Evolutionary conservation across 2,329 filamentous ascomycete species (phyloP).

Genomic region (Neonectria magnoliae): DNA sequence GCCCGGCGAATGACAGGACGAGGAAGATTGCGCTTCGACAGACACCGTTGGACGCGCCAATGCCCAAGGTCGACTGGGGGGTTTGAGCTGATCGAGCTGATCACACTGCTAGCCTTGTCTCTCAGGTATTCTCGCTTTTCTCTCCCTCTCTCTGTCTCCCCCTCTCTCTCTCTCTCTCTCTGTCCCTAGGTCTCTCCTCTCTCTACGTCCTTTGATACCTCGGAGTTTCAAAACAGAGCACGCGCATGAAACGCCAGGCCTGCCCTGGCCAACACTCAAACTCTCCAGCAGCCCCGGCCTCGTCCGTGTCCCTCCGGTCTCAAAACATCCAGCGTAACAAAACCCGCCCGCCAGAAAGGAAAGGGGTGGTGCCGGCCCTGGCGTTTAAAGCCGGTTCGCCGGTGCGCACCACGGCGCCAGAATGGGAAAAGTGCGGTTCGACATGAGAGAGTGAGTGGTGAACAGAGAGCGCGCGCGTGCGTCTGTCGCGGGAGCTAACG

Average conservation of each 20-base stretch:
- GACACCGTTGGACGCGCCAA: conserved; percentile 16
- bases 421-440: background rate
- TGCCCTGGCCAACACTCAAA: too few relatives aligned
- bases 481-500: background rate
- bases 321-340: background rate
- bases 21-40: conserved; percentile 25
- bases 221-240: background rate
- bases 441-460: background rate
- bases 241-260: conserved; percentile 3
- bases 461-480: background rate
- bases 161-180: background rate
- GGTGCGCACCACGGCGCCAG: background rate
- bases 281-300: background rate
- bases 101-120: background rate
- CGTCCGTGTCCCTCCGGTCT: background rate
- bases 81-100: too few relatives aligned
- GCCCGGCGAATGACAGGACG: background rate
- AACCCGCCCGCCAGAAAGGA: background rate
- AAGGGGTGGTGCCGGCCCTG: background rate
- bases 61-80: conserved; percentile 9
- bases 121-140: too few relatives aligned
- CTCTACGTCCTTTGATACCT: too few relatives aligned
- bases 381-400: background rate
- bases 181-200: background rate
- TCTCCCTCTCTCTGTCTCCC: background rate